These are phyloP conservation scores for Pythium volutum DNA, from an alignment of 352 stramenopile genomes.

Conservation along the genomic window DNA sequence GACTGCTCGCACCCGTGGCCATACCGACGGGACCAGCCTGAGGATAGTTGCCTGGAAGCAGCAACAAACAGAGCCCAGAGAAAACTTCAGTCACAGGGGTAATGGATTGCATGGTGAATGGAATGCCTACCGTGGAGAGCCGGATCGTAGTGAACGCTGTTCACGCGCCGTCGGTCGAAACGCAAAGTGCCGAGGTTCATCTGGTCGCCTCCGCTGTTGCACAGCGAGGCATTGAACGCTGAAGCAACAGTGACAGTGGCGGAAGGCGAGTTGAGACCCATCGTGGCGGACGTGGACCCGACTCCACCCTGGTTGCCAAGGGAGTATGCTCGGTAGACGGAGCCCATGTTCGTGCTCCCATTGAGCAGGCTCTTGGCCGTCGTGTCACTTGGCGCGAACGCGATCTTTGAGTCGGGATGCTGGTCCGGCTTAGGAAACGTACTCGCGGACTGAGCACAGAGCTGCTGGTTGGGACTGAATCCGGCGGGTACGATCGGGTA, in stretches of 20 bases:
- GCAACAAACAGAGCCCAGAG: neutral
- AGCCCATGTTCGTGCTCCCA: slow-evolving; percentile 12
- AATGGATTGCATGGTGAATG: neutral
- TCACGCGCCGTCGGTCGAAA: slow-evolving; percentile 42
- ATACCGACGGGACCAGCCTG: slow-evolving; percentile 20
- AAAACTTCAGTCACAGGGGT: too few relatives aligned
- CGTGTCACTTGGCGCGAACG: slow-evolving; percentile 43
- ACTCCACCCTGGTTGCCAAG: slow-evolving; percentile 30
- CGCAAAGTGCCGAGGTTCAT: slow-evolving; percentile 37
- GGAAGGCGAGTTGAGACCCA: slow-evolving; percentile 20
- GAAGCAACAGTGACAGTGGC: slow-evolving; percentile 50
- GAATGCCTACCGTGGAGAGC: slow-evolving; percentile 29
- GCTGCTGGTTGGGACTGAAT: slow-evolving; percentile 24
- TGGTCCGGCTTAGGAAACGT: slow-evolving; percentile 44
- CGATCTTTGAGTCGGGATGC: slow-evolving; percentile 36
- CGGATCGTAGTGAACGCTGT: slow-evolving; percentile 59
- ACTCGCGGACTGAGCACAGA: slow-evolving; percentile 15
- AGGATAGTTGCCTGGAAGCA: slow-evolving; percentile 1
- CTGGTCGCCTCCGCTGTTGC: slow-evolving; percentile 30
- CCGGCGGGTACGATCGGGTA: slow-evolving; percentile 22
- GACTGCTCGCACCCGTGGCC: slow-evolving; percentile 13
- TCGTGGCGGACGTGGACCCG: slow-evolving; percentile 1
- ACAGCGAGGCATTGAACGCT: slow-evolving; percentile 29
- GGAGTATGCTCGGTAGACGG: slow-evolving; percentile 11
- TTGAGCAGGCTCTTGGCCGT: slow-evolving; percentile 41